A percentile compares a stretch with the other conserved stretches of the same genome.
phyloP scores from a whole-genome alignment of 2,329 filamentous ascomycete species.

The Ophiostoma angusticollis region DNA sequence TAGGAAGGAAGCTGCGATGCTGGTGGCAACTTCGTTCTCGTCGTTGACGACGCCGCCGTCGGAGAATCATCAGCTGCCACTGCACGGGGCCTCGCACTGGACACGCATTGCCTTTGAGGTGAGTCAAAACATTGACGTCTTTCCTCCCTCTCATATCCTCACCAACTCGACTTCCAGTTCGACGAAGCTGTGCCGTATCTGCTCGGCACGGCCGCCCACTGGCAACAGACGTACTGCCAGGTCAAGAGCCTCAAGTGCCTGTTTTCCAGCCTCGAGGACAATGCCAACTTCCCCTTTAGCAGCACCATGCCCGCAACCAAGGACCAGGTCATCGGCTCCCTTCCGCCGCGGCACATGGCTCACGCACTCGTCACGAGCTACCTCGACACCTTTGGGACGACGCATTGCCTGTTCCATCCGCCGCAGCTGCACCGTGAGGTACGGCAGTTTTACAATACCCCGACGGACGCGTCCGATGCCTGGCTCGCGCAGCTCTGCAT shows the following conservation, averaged over 20 bases:
- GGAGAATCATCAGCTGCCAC: background rate
- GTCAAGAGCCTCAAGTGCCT: conserved; percentile 16
- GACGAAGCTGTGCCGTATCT: conserved; percentile 16
- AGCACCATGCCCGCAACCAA: conserved; percentile 10
- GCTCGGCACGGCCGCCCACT: conserved; percentile 14
- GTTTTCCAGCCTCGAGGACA: conserved; percentile 12
- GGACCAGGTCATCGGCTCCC: conserved; percentile 12
- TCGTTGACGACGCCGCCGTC: background rate
- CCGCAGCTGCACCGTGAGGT: conserved; percentile 15
- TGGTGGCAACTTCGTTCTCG: too few species aligned
- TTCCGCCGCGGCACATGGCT: conserved; percentile 15
- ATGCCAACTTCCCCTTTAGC: conserved; percentile 18
- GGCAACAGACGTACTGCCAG: conserved; percentile 16
- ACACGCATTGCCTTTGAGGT: conserved; percentile 12
- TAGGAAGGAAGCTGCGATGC: too few species aligned
- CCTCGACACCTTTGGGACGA: conserved; percentile 16
- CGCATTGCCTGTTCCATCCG: conserved; percentile 16
- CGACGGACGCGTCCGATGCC: conserved; percentile 12
- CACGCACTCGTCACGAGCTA: conserved; percentile 16
- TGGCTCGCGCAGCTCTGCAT: conserved; percentile 19
- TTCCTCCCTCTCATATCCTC: background rate
- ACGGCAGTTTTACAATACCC: conserved; percentile 13
- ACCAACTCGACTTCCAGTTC: conserved; percentile 13
- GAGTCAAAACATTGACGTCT: conserved; percentile 1
- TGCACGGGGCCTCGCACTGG: conserved; percentile 13